Conservation (phyloP, 2,329 filamentous ascomycete genomes). For the Trichophyton mentagrophytes region DNA sequence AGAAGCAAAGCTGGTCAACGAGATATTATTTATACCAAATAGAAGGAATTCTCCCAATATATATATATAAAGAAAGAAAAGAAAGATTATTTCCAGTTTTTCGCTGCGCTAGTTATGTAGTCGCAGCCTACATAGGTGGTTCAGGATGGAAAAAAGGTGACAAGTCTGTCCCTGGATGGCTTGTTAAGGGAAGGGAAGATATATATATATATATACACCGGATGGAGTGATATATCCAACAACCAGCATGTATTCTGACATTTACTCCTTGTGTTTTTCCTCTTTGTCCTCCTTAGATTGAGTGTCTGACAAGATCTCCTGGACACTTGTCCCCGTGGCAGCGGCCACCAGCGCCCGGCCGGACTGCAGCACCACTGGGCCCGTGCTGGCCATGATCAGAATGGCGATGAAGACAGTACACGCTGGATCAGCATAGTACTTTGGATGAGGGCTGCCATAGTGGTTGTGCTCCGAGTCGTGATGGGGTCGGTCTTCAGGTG, state of each 20-base stretch:
- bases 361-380: conserved; percentile 7
- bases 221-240: too few relatives aligned
- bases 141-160: too few relatives aligned
- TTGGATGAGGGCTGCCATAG: not conserved
- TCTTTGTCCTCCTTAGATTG: not conserved
- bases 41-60: too few relatives aligned
- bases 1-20: too few relatives aligned
- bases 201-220: too few relatives aligned
- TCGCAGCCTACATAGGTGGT: too few relatives aligned
- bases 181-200: too few relatives aligned
- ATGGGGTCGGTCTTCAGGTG: not conserved
- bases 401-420: conserved; percentile 12
- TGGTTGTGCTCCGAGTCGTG: not conserved
- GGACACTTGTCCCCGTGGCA: not conserved
- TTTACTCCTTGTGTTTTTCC: not conserved
- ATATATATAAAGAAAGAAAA: too few relatives aligned
- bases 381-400: conserved; percentile 11
- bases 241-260: not conserved
- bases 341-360: conserved; percentile 8
- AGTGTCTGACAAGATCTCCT: not conserved
- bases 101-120: too few relatives aligned
- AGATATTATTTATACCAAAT: too few relatives aligned
- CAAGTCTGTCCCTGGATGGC: too few relatives aligned
- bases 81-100: too few relatives aligned
- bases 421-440: conserved; percentile 13